A percentile compares a stretch with the other conserved stretches of the same genome.
Conservation (phyloP, 139 green algal genomes). For the Diplosphaera chodatii region DNA sequence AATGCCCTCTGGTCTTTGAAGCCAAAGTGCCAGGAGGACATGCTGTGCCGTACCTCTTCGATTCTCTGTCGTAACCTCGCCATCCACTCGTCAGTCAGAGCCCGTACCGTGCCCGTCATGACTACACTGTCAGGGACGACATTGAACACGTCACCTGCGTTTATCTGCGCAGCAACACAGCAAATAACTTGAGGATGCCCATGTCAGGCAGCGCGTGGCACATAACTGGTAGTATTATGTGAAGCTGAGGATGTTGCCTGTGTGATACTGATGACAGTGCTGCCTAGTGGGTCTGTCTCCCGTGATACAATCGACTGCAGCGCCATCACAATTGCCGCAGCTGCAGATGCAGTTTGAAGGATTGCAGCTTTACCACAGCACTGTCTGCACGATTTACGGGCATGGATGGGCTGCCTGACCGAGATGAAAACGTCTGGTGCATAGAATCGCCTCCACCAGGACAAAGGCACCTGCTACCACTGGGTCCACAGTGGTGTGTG, state of each 20-base stretch:
- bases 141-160: slow-evolving; percentile 68
- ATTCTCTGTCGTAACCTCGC: slow-evolving; percentile 30
- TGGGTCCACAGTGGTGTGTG: slow-evolving; percentile 72
- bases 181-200: too few species aligned
- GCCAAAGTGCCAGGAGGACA: too few species aligned
- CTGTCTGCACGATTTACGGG: too few species aligned
- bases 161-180: slow-evolving; percentile 23
- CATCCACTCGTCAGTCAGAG: slow-evolving; percentile 29
- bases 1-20: too few species aligned
- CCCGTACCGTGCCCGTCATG: slow-evolving; percentile 71
- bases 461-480: slow-evolving; percentile 67
- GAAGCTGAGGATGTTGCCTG: too few species aligned
- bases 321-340: not conserved
- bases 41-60: slow-evolving; percentile 31
- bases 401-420: too few species aligned
- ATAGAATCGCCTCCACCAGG: too few species aligned
- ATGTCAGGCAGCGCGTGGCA: too few species aligned
- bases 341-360: not conserved
- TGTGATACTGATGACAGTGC: slow-evolving; percentile 76
- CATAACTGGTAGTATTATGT: too few species aligned
- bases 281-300: slow-evolving; percentile 73
- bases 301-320: slow-evolving; percentile 76
- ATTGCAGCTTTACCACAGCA: too few species aligned
- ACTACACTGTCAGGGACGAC: slow-evolving; percentile 69
- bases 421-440: too few species aligned